Evolutionary conservation across 2,329 filamentous ascomycete species (phyloP).

Genomic region (Alternaria panax): DNA sequence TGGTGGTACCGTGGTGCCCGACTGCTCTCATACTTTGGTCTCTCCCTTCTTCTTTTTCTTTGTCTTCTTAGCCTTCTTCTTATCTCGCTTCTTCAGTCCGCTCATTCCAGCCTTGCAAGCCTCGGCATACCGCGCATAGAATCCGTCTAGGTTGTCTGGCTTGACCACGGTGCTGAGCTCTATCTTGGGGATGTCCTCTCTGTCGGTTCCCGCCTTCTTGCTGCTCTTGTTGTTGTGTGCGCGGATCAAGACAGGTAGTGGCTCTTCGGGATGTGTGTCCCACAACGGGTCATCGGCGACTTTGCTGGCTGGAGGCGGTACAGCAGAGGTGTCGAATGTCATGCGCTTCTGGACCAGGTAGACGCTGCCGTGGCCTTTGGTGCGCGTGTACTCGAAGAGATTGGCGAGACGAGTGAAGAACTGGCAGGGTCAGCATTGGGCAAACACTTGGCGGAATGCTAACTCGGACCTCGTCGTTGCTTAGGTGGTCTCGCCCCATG

Average conservation of each 20-base stretch:
- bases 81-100: conserved; percentile 89
- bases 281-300: conserved; percentile 62
- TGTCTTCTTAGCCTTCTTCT: conserved; percentile 83
- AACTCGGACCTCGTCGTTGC: conserved; percentile 66
- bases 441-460: conserved; percentile 24
- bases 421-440: conserved; percentile 52
- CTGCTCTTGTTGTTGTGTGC: conserved; percentile 78
- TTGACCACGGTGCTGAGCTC: conserved; percentile 86
- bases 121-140: conserved; percentile 87
- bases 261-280: conserved; percentile 66
- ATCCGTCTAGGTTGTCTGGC: conserved; percentile 76
- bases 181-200: conserved; percentile 63
- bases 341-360: conserved; percentile 78
- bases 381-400: conserved; percentile 72
- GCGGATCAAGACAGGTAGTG: conserved; percentile 78
- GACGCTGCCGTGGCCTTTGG: conserved; percentile 75
- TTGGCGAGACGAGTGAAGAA: conserved; percentile 75
- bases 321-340: conserved; percentile 53
- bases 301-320: conserved; percentile 45
- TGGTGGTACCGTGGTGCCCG: neutral
- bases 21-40: conserved; percentile 27
- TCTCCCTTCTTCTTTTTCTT: conserved; percentile 70
- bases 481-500: conserved; percentile 62
- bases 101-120: conserved; percentile 89
- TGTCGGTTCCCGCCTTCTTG: conserved; percentile 53